Conservation (phyloP, 2,329 filamentous ascomycete genomes). For the Hortaea sp. region DNA sequence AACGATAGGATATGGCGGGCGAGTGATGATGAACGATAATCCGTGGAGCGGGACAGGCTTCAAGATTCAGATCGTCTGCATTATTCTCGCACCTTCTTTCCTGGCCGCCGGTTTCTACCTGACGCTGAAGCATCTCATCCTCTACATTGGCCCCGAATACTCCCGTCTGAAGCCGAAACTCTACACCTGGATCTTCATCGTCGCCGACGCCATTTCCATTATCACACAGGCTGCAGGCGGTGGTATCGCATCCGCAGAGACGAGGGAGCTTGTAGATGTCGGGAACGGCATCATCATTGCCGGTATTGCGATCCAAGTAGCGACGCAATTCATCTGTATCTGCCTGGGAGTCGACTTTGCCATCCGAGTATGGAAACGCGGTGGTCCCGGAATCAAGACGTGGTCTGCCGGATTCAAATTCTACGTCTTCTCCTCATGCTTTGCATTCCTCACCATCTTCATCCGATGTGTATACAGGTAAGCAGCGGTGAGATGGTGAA, state of each 20-base stretch:
- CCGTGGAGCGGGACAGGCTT: conserved; percentile 32
- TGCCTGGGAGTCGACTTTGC: conserved; percentile 32
- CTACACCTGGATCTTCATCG: conserved; percentile 43
- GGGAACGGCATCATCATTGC: conserved; percentile 38
- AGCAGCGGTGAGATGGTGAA: background rate
- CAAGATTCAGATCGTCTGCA: conserved; percentile 34
- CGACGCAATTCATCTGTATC: conserved; percentile 34
- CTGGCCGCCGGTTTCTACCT: conserved; percentile 39
- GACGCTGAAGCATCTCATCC: conserved; percentile 37
- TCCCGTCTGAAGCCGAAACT: conserved; percentile 32
- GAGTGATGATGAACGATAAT: conserved; percentile 33
- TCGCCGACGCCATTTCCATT: conserved; percentile 38
- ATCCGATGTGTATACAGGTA: conserved; percentile 53
- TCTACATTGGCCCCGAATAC: conserved; percentile 32
- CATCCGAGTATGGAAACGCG: conserved; percentile 8
- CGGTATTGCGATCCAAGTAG: conserved; percentile 35
- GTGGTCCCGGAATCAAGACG: conserved; percentile 19
- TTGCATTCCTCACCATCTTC: conserved; percentile 55
- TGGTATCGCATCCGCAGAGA: conserved; percentile 29
- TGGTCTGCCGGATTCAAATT: conserved; percentile 35
- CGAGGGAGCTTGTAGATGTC: conserved; percentile 24
- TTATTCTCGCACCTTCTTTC: conserved; percentile 35
- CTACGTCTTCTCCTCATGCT: conserved; percentile 45
- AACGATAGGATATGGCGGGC: conserved; percentile 33
- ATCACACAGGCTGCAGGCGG: conserved; percentile 36